phyloP scores from a whole-genome alignment of 1,284 basidiomycete genomes.

The Entoloma clypeatum region DNA sequence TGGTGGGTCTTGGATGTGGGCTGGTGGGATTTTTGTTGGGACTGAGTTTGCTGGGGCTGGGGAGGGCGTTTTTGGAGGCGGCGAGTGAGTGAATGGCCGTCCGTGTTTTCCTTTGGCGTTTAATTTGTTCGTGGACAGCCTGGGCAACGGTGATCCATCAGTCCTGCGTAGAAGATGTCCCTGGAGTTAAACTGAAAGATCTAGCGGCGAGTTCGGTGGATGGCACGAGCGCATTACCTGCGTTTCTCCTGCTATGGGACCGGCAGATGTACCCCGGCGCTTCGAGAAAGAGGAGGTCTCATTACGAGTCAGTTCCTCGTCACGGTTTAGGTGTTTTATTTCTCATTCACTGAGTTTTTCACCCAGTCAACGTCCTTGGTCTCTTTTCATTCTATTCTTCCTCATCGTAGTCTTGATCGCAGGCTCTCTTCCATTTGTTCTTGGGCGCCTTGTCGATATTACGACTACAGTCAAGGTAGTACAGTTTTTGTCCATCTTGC shows the following conservation, averaged over 20 bases:
- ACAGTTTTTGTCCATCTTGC: constrained; percentile 8
- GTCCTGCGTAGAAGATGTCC: constrained; percentile 26
- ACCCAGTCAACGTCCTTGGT: constrained; percentile 32
- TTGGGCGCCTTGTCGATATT: constrained; percentile 34
- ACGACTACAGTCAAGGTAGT: constrained; percentile 28
- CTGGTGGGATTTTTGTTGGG: too few species aligned
- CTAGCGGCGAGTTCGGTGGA: constrained; percentile 29
- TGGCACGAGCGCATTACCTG: constrained; percentile 26
- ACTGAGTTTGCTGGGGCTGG: too few species aligned
- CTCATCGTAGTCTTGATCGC: constrained; percentile 26
- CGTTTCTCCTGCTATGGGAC: constrained; percentile 30
- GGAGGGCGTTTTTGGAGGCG: too few species aligned
- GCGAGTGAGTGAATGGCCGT: too few species aligned
- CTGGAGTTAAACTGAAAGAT: constrained; percentile 34
- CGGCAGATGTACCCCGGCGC: constrained; percentile 29
- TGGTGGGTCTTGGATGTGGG: too few species aligned
- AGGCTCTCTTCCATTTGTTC: constrained; percentile 28
- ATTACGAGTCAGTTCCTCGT: constrained; percentile 34
- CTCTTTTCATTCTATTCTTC: constrained; percentile 32
- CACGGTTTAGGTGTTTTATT: background rate
- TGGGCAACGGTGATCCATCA: constrained; percentile 45
- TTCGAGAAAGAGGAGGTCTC: constrained; percentile 23
- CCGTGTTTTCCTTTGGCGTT: too few species aligned
- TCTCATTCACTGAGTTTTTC: constrained; percentile 1
- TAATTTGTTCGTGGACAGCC: constrained; percentile 24